These are phyloP conservation scores for Mycena floridula DNA, from an alignment of 768 basidiomycete species.

Conservation along the genomic window DNA sequence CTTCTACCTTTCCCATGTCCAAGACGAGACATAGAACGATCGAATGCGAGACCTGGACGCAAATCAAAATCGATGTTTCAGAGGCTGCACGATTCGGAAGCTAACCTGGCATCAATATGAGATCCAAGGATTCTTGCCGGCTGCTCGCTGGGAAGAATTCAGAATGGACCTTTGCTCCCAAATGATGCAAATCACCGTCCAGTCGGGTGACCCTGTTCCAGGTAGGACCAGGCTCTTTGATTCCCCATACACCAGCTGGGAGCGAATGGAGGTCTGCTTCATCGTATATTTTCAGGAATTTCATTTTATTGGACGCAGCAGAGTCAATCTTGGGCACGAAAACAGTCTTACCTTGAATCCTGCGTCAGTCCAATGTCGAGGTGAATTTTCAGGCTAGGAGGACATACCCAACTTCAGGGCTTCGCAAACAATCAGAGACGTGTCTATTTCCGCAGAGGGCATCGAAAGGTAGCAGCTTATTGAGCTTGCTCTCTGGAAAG, in stretches of 20 bases:
- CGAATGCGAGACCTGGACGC: constrained; percentile 70
- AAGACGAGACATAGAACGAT: constrained; percentile 58
- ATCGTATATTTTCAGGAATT: constrained; percentile 57
- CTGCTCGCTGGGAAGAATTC: too few species aligned
- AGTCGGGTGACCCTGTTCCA: constrained; percentile 25
- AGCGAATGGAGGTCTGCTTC: constrained; percentile 52
- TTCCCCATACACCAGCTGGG: constrained; percentile 66
- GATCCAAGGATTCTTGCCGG: constrained; percentile 44
- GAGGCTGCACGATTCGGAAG: constrained; percentile 1
- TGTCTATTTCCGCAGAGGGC: constrained; percentile 67
- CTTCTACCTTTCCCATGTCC: constrained; percentile 85
- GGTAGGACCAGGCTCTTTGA: constrained; percentile 64
- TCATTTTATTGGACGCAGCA: constrained; percentile 46
- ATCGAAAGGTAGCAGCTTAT: constrained; percentile 79
- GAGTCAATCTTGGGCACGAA: constrained; percentile 63
- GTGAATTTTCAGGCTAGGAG: not conserved
- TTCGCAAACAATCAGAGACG: constrained; percentile 39
- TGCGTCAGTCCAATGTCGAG: constrained; percentile 2
- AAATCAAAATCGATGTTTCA: constrained; percentile 1
- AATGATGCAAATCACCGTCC: too few species aligned
- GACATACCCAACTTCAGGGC: constrained; percentile 51
- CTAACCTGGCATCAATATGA: constrained; percentile 65
- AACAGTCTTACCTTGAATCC: constrained; percentile 58
- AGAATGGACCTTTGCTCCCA: too few species aligned
- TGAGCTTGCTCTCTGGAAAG: constrained; percentile 40